Evolutionary conservation across 2,329 filamentous ascomycete genomes (phyloP).

Genomic region (Akanthomyces uredinophilus): DNA sequence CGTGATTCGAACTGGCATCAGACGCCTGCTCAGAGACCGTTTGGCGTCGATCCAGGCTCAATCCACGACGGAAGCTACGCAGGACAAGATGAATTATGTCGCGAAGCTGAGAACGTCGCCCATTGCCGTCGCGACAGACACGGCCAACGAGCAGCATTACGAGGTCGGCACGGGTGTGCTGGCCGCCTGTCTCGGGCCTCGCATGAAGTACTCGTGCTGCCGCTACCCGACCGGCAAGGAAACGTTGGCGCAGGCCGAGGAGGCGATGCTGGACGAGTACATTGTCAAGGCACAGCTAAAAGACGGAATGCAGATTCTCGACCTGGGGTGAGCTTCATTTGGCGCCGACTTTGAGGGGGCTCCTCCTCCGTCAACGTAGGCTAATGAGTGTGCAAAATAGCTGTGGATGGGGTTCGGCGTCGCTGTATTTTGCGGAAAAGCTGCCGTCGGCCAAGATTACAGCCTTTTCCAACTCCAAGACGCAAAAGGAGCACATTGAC

Average conservation of each 20-base stretch:
- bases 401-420: conserved; percentile 64
- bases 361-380: no score
- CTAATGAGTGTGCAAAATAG: conserved; percentile 29
- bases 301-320: conserved; percentile 58
- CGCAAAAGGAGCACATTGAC: conserved; percentile 65
- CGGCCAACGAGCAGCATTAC: conserved; percentile 40
- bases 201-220: conserved; percentile 69
- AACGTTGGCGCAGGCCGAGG: conserved; percentile 61
- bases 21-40: conserved; percentile 59
- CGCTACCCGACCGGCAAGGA: conserved; percentile 59
- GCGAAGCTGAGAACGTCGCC: conserved; percentile 52
- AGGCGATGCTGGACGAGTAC: conserved; percentile 60
- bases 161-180: conserved; percentile 65
- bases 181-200: conserved; percentile 54
- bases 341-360: no score
- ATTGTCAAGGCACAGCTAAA: conserved; percentile 53
- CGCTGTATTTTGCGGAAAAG: conserved; percentile 60
- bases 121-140: conserved; percentile 37
- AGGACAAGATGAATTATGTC: conserved; percentile 60
- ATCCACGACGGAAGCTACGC: conserved; percentile 47
- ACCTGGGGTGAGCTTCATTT: conserved; percentile 50
- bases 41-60: conserved; percentile 49
- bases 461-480: conserved; percentile 65
- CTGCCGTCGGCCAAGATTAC: conserved; percentile 58
- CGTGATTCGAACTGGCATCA: conserved; percentile 60